Percentiles rank a stretch among this genome's conserved stretches.
Evolutionary conservation across 306 rosid genomes (phyloP).

Genomic region (Cyclanthera cordifolia): DNA sequence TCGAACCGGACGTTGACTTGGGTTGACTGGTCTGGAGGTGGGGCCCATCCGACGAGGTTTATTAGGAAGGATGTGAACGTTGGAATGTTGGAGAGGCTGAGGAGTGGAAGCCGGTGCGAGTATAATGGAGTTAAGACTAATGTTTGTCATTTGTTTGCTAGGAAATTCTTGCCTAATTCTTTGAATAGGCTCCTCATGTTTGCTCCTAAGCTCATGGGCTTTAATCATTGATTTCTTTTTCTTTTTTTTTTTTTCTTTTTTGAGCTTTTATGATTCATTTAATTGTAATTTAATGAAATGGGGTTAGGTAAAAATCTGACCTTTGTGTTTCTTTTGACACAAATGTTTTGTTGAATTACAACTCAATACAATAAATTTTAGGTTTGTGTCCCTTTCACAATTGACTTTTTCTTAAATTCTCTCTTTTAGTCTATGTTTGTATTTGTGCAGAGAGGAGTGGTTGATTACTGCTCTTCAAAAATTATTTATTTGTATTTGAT

Average conservation of each 20-base stretch:
- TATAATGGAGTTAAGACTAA: conserved; percentile 43
- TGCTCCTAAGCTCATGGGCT: conserved; percentile 69
- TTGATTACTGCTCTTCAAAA: too few relatives aligned
- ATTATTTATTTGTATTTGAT: too few relatives aligned
- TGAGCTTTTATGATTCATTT: background rate
- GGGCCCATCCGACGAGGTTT: conserved; percentile 56
- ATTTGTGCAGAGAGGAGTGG: too few relatives aligned
- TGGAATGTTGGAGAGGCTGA: conserved; percentile 38
- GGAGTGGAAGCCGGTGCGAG: conserved; percentile 40
- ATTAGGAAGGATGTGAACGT: conserved; percentile 28
- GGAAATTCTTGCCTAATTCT: conserved; percentile 52
- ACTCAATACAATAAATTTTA: too few relatives aligned
- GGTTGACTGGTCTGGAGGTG: conserved; percentile 82
- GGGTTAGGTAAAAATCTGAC: background rate
- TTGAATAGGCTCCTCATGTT: conserved; percentile 54
- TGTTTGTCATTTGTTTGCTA: conserved; percentile 67
- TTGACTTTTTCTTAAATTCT: too few relatives aligned
- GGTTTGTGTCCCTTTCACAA: too few relatives aligned
- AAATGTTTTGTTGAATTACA: background rate
- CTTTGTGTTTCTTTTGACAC: background rate
- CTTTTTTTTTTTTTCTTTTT: background rate
- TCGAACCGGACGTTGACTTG: conserved; percentile 75
- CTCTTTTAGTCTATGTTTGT: too few relatives aligned
- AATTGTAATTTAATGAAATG: background rate
- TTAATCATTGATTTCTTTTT: conserved; percentile 15